Evolutionary conservation across 176 grass and related monocot genomes (phyloP).

Genomic region (Phoenix dactylifera): DNA sequence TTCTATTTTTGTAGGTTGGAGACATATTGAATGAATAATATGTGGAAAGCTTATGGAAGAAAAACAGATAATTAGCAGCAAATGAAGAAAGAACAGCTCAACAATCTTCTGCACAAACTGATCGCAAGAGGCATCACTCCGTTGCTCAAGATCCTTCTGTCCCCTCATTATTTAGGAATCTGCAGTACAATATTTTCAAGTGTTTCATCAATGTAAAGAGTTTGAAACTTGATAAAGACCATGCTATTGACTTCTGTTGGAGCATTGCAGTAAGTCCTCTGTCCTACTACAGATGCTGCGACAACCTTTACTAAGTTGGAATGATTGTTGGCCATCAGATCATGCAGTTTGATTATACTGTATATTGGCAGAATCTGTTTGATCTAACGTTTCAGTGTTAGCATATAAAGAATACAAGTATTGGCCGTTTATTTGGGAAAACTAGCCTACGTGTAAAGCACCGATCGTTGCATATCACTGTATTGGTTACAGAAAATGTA

Average conservation of each 20-base stretch:
- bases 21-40: slow-evolving; percentile 38
- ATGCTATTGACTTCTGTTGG: too few relatives aligned
- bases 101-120: slow-evolving; percentile 16
- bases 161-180: slow-evolving; percentile 25
- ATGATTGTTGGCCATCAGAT: background rate
- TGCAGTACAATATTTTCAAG: slow-evolving; percentile 40
- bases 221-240: too few relatives aligned
- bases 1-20: slow-evolving; percentile 17
- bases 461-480: too few relatives aligned
- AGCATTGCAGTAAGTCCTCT: background rate
- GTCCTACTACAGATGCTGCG: background rate
- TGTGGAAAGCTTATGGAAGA: slow-evolving; percentile 24
- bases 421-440: too few relatives aligned
- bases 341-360: background rate
- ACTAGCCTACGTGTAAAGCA: too few relatives aligned
- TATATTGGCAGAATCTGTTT: too few relatives aligned
- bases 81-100: slow-evolving; percentile 25
- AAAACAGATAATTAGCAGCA: background rate
- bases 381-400: too few relatives aligned
- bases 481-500: too few relatives aligned
- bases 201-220: slow-evolving; percentile 48
- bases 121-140: slow-evolving; percentile 41
- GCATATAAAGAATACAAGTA: too few relatives aligned
- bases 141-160: slow-evolving; percentile 1
- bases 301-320: background rate